Percentiles rank a stretch among this genome's conserved stretches.
Evolutionary conservation across 768 basidiomycete genomes (phyloP).

Genomic region (Termitomyces sp.): DNA sequence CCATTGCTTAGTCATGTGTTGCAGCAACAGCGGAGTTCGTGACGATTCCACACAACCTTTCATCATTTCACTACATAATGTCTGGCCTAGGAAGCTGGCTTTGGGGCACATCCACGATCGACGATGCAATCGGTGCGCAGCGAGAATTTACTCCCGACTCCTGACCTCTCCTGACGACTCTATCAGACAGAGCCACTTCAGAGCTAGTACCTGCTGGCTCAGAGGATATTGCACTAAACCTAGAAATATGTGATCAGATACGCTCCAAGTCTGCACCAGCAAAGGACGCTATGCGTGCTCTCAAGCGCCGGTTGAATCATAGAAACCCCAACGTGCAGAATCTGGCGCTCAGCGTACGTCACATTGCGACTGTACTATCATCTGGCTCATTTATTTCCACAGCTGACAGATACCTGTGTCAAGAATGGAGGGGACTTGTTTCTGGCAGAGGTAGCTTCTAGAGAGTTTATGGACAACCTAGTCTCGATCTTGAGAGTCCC

Average conservation of each 20-base stretch:
- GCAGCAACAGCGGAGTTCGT: neutral
- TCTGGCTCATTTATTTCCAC: slow-evolving; percentile 3
- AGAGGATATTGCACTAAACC: slow-evolving; percentile 88
- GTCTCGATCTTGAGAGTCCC: slow-evolving; percentile 83
- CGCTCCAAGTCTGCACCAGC: slow-evolving; percentile 84
- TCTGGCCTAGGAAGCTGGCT: slow-evolving; percentile 61
- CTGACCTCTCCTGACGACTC: slow-evolving; percentile 3
- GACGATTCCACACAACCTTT: neutral
- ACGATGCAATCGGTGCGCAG: slow-evolving; percentile 74
- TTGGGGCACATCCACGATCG: slow-evolving; percentile 80
- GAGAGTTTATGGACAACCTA: slow-evolving; percentile 92
- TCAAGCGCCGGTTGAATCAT: slow-evolving; percentile 84
- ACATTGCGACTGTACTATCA: neutral
- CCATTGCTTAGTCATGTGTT: slow-evolving; percentile 9
- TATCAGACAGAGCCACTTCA: slow-evolving; percentile 90
- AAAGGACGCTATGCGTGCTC: slow-evolving; percentile 80
- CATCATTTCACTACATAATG: slow-evolving; percentile 28
- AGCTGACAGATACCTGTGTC: slow-evolving; percentile 88
- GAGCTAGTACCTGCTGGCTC: slow-evolving; percentile 76
- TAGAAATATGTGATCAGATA: slow-evolving; percentile 97
- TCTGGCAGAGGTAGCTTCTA: slow-evolving; percentile 72
- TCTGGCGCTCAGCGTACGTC: slow-evolving; percentile 74
- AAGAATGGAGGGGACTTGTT: slow-evolving; percentile 98
- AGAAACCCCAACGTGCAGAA: slow-evolving; percentile 96
- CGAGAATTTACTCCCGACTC: neutral